A percentile compares a stretch with the other conserved stretches of the same genome.
Evolutionary conservation across 331 rosid species (phyloP).

Genomic region (Malus hybrid): DNA sequence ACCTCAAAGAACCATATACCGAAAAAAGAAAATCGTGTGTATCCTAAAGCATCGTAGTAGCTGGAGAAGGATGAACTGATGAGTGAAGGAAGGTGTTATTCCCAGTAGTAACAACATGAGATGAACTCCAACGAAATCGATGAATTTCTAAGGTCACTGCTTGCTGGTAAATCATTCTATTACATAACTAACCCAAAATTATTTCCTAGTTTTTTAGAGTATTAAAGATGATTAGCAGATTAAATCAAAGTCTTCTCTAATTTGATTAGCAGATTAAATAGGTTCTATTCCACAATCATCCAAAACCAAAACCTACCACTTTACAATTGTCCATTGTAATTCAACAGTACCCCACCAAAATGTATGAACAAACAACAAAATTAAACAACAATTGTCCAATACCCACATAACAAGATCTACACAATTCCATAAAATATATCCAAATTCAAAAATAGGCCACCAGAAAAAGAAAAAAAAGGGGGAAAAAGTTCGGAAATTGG

Average conservation of each 20-base stretch:
- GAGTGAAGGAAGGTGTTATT: neutral
- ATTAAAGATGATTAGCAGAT: neutral
- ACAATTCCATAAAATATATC: neutral
- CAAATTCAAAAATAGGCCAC: neutral
- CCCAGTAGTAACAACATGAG: neutral
- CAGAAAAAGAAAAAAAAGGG: neutral
- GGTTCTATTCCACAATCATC: neutral
- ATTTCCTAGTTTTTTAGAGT: neutral
- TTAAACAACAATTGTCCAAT: neutral
- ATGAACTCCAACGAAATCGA: neutral
- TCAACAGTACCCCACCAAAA: neutral
- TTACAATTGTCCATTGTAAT: neutral
- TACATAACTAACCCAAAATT: neutral
- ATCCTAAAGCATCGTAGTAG: neutral
- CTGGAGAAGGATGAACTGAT: neutral
- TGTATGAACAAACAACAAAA: neutral
- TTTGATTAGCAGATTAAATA: neutral
- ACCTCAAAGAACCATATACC: neutral
- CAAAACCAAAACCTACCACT: constrained; percentile 10
- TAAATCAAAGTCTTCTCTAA: neutral
- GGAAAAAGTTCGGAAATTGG: neutral
- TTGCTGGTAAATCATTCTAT: neutral
- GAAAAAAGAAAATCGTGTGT: neutral
- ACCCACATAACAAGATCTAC: constrained; percentile 15
- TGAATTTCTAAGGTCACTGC: neutral